phyloP scores from a whole-genome alignment of 2,329 filamentous ascomycete species.

The Dactylonectria estremocensis region DNA sequence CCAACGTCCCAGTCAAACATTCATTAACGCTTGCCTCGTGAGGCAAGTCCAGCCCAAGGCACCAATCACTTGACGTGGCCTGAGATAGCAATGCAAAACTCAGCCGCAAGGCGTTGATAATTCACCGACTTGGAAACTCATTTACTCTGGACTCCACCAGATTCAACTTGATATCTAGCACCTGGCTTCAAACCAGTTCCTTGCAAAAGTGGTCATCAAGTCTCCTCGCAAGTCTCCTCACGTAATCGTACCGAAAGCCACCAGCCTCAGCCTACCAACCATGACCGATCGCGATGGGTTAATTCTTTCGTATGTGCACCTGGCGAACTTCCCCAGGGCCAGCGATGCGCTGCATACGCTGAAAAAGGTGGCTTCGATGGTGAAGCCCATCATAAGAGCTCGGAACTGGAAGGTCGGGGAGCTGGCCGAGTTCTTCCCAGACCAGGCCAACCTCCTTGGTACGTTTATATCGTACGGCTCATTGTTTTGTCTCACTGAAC shows the following conservation, averaged over 20 bases:
- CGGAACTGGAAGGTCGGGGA: slow-evolving; percentile 84
- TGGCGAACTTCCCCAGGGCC: slow-evolving; percentile 62
- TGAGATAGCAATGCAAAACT: slow-evolving; percentile 10
- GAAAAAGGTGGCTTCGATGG: slow-evolving; percentile 86
- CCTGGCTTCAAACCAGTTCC: background rate
- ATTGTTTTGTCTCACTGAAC: slow-evolving; percentile 14
- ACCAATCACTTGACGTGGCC: slow-evolving; percentile 46
- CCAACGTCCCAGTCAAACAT: slow-evolving; percentile 32
- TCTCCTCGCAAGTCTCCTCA: background rate
- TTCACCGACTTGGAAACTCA: slow-evolving; percentile 7
- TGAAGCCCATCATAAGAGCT: slow-evolving; percentile 95
- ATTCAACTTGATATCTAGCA: slow-evolving; percentile 3
- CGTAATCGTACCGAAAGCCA: slow-evolving; percentile 22
- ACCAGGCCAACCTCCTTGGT: slow-evolving; percentile 81
- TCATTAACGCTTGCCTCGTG: slow-evolving; percentile 27
- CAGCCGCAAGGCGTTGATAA: background rate
- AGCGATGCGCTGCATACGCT: slow-evolving; percentile 73
- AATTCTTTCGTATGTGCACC: slow-evolving; percentile 65
- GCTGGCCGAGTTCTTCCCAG: slow-evolving; percentile 88
- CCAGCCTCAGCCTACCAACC: slow-evolving; percentile 10
- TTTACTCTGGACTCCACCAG: background rate
- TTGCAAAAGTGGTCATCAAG: slow-evolving; percentile 24
- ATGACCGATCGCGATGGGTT: slow-evolving; percentile 58
- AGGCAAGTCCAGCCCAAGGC: slow-evolving; percentile 39
- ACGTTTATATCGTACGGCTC: slow-evolving; percentile 33